phyloP scores from a whole-genome alignment of 2,329 filamentous ascomycete genomes.

The Aspergillus intermedius region DNA sequence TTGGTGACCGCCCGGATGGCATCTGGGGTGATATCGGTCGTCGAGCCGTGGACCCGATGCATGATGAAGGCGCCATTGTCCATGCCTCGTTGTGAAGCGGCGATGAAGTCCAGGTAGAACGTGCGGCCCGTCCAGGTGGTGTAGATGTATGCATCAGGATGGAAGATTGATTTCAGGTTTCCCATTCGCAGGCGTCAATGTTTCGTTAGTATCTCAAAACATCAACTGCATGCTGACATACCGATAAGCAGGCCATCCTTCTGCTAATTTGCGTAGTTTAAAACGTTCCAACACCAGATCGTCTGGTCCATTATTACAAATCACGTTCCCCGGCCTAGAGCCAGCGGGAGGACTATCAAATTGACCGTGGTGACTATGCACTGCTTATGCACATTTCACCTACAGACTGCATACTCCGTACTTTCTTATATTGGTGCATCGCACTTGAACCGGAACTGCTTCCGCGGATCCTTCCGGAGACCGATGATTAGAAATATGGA shows the following conservation, averaged over 20 bases:
- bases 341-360: conserved; percentile 30
- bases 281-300: conserved; percentile 40
- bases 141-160: conserved; percentile 43
- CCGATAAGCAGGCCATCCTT: conserved; percentile 45
- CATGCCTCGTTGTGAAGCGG: conserved; percentile 47
- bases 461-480: no score
- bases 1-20: neutral
- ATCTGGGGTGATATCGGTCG: conserved; percentile 35
- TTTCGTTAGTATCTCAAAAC: conserved; percentile 4
- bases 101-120: conserved; percentile 40
- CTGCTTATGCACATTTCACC: no score
- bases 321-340: conserved; percentile 31
- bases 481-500: no score
- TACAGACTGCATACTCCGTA: no score
- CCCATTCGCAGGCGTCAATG: conserved; percentile 47
- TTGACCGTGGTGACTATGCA: conserved; percentile 22
- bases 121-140: conserved; percentile 47
- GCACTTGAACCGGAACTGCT: no score
- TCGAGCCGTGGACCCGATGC: conserved; percentile 45
- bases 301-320: conserved; percentile 45
- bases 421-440: no score
- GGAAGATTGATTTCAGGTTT: conserved; percentile 48
- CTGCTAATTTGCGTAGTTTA: conserved; percentile 45
- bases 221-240: conserved; percentile 17
- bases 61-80: conserved; percentile 50